Percentiles rank a stretch among this genome's conserved stretches.
Evolutionary conservation across 352 stramenopile genomes (phyloP).

Genomic region (Pythium brachiatum): DNA sequence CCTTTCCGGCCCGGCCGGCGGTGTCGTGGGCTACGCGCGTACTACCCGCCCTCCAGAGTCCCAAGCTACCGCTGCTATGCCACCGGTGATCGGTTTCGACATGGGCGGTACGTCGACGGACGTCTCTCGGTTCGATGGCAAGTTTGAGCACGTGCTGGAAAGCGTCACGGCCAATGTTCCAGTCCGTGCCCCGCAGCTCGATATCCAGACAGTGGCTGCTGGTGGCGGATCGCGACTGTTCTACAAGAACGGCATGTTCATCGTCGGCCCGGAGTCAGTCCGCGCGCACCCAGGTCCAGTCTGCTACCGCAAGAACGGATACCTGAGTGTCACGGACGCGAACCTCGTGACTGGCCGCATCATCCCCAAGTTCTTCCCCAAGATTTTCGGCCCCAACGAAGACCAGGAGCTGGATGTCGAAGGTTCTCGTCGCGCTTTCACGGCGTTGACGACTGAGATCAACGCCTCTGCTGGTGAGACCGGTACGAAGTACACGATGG

Average conservation of each 20-base stretch:
- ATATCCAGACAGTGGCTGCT: conserved; percentile 99
- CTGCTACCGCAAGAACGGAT: conserved; percentile 97
- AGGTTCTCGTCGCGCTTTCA: conserved; percentile 91
- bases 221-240: conserved; percentile 96
- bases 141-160: conserved; percentile 98
- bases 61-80: conserved; percentile 21
- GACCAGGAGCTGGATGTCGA: conserved; percentile 96
- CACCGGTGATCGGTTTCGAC: conserved; percentile 96
- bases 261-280: conserved; percentile 96
- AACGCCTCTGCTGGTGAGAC: conserved; percentile 64
- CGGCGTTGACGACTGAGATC: conserved; percentile 85
- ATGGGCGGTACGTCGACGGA: conserved; percentile 99
- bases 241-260: conserved; percentile 96
- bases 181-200: conserved; percentile 96
- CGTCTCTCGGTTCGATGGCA: conserved; percentile 96
- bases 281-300: conserved; percentile 95
- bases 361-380: conserved; percentile 96
- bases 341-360: conserved; percentile 98
- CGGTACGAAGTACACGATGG: conserved; percentile 72
- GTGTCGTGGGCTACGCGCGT: conserved; percentile 97
- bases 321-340: conserved; percentile 97
- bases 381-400: conserved; percentile 98
- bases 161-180: conserved; percentile 97
- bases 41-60: conserved; percentile 72
- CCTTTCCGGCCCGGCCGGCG: conserved; percentile 92